Evolutionary conservation across 2,329 filamentous ascomycete genomes (phyloP).

Genomic region (Sphaerulina vaccinii): DNA sequence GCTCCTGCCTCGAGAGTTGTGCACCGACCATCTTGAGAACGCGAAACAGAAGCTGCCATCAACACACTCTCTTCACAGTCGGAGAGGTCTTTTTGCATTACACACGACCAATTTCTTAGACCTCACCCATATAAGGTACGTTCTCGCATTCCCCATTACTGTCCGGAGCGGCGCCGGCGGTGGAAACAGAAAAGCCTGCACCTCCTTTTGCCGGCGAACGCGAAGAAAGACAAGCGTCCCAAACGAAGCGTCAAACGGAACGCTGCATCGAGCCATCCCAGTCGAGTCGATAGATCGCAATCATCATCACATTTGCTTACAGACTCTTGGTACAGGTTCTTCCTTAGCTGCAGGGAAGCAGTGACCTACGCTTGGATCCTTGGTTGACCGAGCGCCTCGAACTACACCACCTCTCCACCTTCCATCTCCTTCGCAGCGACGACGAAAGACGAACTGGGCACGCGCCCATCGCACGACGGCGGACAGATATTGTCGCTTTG

Average conservation of each 20-base stretch:
- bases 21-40: neutral
- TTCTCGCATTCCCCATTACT: neutral
- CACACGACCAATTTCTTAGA: neutral
- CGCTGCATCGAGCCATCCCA: neutral
- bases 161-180: neutral
- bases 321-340: conserved; percentile 5
- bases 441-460: conserved; percentile 7
- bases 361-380: conserved; percentile 14
- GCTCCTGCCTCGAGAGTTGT: neutral
- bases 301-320: conserved; percentile 9
- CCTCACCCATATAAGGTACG: neutral
- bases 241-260: neutral
- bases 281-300: conserved; percentile 1
- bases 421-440: conserved; percentile 13
- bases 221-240: neutral
- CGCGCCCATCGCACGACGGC: neutral
- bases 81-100: neutral
- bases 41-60: neutral
- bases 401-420: conserved; percentile 14
- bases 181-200: conserved; percentile 2
- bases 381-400: conserved; percentile 7
- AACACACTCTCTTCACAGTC: neutral
- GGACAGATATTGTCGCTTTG: conserved; percentile 19
- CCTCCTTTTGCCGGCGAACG: conserved; percentile 1
- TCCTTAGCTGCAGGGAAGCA: conserved; percentile 14